phyloP scores from a whole-genome alignment of 495 filamentous ascomycete genomes.

The Penicillium pancosmium region DNA sequence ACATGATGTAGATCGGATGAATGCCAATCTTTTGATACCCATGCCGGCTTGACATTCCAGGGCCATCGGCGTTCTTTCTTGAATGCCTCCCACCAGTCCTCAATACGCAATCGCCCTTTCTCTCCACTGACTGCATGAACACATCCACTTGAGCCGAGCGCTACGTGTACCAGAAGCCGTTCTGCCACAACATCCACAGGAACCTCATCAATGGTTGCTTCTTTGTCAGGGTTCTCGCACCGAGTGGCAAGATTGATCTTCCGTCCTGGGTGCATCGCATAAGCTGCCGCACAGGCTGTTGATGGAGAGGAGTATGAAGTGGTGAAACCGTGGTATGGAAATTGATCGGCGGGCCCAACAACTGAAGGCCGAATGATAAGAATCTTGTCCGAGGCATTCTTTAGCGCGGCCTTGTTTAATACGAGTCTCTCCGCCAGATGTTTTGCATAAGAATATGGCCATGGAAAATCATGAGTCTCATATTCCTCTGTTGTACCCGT shows the following conservation, averaged over 20 bases:
- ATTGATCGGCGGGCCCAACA: slow-evolving; percentile 27
- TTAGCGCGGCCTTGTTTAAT: slow-evolving; percentile 22
- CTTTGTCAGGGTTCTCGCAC: slow-evolving; percentile 24
- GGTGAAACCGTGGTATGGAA: slow-evolving; percentile 27
- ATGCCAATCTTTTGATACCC: slow-evolving; percentile 32
- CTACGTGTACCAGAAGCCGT: slow-evolving; percentile 29
- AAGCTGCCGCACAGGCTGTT: slow-evolving; percentile 27
- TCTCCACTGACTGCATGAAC: slow-evolving; percentile 37
- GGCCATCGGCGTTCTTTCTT: slow-evolving; percentile 28
- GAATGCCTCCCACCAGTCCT: slow-evolving; percentile 31
- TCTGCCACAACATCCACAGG: slow-evolving; percentile 40
- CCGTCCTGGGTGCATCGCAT: slow-evolving; percentile 28
- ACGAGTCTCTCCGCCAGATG: slow-evolving; percentile 27
- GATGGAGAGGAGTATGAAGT: slow-evolving; percentile 22
- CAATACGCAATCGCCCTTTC: slow-evolving; percentile 18
- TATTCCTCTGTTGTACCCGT: slow-evolving; percentile 28
- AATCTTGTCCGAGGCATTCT: slow-evolving; percentile 23
- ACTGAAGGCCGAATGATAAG: slow-evolving; percentile 32
- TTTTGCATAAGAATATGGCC: slow-evolving; percentile 32
- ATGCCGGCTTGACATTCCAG: slow-evolving; percentile 25
- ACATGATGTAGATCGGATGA: slow-evolving; percentile 31
- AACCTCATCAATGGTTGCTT: slow-evolving; percentile 36
- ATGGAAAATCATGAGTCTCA: slow-evolving; percentile 28
- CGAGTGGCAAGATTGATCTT: slow-evolving; percentile 21
- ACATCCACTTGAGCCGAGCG: slow-evolving; percentile 21